Evolutionary conservation across 495 filamentous ascomycete species (phyloP), one percentile per base, ranked within the genome.

Genomic region (Thozetella sp.): DNA sequence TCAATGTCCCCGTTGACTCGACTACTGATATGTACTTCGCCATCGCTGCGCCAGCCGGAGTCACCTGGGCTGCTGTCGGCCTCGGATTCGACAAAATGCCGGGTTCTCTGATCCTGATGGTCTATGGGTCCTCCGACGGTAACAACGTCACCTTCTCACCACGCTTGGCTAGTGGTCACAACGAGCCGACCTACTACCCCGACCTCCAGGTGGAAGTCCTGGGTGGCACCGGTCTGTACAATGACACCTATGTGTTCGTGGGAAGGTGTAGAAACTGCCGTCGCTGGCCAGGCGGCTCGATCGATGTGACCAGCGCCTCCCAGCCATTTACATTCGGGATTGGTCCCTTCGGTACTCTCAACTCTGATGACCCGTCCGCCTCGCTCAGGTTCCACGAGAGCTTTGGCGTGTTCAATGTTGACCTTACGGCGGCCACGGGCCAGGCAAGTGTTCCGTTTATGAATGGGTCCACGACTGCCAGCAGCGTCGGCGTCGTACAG

Each of bases 281-380:
- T 13, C 64, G 57, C 3, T 83, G 81, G 79, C 67, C 68, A 22
- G 62, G 63, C 17, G 74, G 76, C 19, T 70, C 62, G 20, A 59
- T 83, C 22, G 70, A 81, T 61, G 65, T 77, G 2, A 67, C 60
- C 26, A 76, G 66, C 53, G 74, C 66, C 1, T 53, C 63, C 2
- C 75, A 81, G 54, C 60, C 68, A 15, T 83, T 82, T 72, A 80
- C 84, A 53, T 87, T 79, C 63, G 84, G 77, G 4, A 67, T 80
- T 10, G 85, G 84, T 2, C 76, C 78, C 1, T 52, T 63, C 43
- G 62, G 67, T 13, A 62, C 55, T 25, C 56, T 63, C 25, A 56
- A 79, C 10, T 75, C 67, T 45, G 68, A 84, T 63, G 67, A 68
- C 15, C 60, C 61, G 2, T 64, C 69, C 15, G 81, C 74, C 0